Evolutionary conservation across 78 protist genomes (phyloP), one percentile per base, ranked within the genome.

Genomic region (Dictyostelium firmibasis): DNA sequence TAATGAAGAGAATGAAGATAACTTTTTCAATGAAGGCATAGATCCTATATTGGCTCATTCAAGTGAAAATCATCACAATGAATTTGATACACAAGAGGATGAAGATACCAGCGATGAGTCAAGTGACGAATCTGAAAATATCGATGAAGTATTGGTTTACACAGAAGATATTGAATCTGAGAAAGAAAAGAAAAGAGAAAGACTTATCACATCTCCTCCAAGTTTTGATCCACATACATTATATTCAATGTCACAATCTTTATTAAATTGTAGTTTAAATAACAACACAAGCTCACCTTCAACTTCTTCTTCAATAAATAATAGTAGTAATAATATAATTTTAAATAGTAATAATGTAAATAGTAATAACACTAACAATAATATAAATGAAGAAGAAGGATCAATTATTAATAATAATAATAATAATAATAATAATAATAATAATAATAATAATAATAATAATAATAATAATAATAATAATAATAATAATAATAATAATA

Each of bases 181-280:
- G 16, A 77, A 43, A 77, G 83, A 77, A 9, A 77, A 77, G n/a
- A 77, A 27, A 41, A 43, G 50, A 41, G 60, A 77, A 41, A 18
- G 60, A 23, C 27, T 41, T 20, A 35, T 77, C 7, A 41, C 83
- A 9, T 77, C 83, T 20, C 83, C 83, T 3, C 83, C 83, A 77
- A 35, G 64, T 41, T 77, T 77, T 77, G 83, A 77, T 77, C 83
- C 83, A n/a, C 83, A 77, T 41, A 77, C 83, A n/a, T 31, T 77
- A 41, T 77, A 41, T 23, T 77, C 83, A 77, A 41, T 77, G 83
- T 77, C 83, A 41, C 83, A 77, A 41, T 77, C 83, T 18, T 25
- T 77, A 43, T 43, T 77, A 35, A 41, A 77, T 41, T 41, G 83
- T 41, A 41, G 60, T 77, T 31, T 72, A 72, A 67, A 67, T 67